phyloP scores from a whole-genome alignment of 441 rosid genomes.

The Sinapis alba region DNA sequence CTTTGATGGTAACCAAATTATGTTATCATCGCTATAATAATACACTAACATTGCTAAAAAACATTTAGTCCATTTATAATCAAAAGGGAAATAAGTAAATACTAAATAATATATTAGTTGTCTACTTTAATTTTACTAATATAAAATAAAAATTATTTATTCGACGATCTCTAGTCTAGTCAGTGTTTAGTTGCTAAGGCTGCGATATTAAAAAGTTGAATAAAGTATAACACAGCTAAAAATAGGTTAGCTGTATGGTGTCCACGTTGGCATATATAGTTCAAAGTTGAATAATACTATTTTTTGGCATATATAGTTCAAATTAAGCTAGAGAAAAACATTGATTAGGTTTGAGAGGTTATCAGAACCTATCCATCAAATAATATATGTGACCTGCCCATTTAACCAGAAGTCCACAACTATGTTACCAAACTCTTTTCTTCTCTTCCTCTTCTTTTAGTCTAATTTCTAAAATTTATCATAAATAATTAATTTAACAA shows the following conservation, averaged over 20 bases:
- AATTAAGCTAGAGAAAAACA: conserved; percentile 25
- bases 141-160: not conserved
- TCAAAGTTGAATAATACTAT: too few species aligned
- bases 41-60: not conserved
- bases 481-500: not conserved
- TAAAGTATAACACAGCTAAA: not conserved
- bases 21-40: not conserved
- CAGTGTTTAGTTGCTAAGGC: conserved; percentile 1
- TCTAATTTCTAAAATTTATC: not conserved
- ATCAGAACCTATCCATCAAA: conserved; percentile 34
- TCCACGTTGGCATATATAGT: conserved; percentile 21
- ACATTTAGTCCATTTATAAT: not conserved
- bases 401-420: conserved; percentile 37
- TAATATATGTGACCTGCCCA: conserved; percentile 27
- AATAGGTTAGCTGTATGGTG: conserved; percentile 23
- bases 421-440: conserved; percentile 32
- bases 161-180: not conserved
- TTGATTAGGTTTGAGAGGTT: conserved; percentile 36
- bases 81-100: not conserved
- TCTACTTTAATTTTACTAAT: not conserved
- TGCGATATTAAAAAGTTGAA: not conserved
- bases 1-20: not conserved
- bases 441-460: not conserved
- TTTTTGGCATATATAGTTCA: conserved; percentile 17
- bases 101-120: not conserved